Evolutionary conservation across 495 filamentous ascomycete genomes (phyloP), one percentile per base, ranked within the genome.

Genomic region (Polyplosphaeria fusca): DNA sequence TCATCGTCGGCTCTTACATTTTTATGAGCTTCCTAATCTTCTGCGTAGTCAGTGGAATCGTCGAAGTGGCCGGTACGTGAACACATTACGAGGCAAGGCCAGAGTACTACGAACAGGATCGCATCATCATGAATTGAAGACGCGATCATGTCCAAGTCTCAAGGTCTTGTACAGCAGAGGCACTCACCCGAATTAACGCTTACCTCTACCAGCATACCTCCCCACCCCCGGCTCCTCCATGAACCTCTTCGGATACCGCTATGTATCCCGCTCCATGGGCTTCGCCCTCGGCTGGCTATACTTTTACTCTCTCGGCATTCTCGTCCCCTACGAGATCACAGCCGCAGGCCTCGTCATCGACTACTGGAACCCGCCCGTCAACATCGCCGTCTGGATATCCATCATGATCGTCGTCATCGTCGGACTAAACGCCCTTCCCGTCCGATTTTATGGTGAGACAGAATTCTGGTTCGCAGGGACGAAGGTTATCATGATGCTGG

Each of bases 401-500:
- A 63, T 86, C 37, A 77, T 48, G 74, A 72, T 43, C n/a, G 56
- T 67, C 22, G 54, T 72, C 2, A 66, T 71, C 40, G 57, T 68
- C n/a, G 64, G 58, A 4, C 25, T 71, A 24, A 69, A 70, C 47
- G 35, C 42, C 2, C 43, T 70, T 19, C 61, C 67, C 4, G 69
- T 70, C 12, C 51, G 30, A 3, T 67, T 67, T 45, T 85, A 83
- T 57, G 82, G 82, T 42, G 82, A 85, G 64, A 76, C 80, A 11
- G 82, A 84, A 68, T 84, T 83, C 58, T 73, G 70, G 18, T 82
- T 83, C 44, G 82, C 79, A 11, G 54, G 54, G 39, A 73, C 86
- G 63, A 87, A 88, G 67, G 76, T 88, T 14, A 70, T 82, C 30
- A 80, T 83, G 23, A 83, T 88, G 45, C 67, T 84, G 35, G 82